Base-by-base conservation (phyloP, 2,329 filamentous ascomycete species). In the Endoconidiophora laricicola region DNA sequence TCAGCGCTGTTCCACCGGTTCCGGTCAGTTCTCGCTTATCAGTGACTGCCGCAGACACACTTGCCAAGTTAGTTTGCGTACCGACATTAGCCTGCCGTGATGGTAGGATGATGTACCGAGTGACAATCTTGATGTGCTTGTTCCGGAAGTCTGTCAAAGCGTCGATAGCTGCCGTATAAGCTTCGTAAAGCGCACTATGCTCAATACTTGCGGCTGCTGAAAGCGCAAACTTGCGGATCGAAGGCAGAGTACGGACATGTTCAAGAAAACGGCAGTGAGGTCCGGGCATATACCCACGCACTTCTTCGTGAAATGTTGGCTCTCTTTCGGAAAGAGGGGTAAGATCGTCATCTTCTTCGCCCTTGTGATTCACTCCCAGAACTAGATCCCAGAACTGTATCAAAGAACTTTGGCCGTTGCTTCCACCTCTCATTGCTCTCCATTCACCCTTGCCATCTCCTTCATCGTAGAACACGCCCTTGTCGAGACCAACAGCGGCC, bases 311-410 rank as follows among this genome's bases (percentile, higher is more conserved):
- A 67, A 98, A 98, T 60, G 46, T 48, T 26, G 91, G 93, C 66
- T 94, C 78, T 40, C 74, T 72, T 3, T 78, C 72, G 22, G 73
- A 68, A 37, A 69, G 67, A 1, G 65, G 60, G 24, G 33, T 47
- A n/a, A 29, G 22, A 7, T 42, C 48, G 67, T 66, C 56, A 58
- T 60, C 59, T 4, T 60, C 57, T 44, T 74, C 72, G 38, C 37
- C 45, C 22, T 22, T 48, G 56, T 85, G 78, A 39, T 90, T 90
- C 0, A 98, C 76, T 41, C 87, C 87, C 1, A 98, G 76, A 1
- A 86, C 79, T 44, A 96, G 79, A 62, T 98, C 91, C 61, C 96
- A 96, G 69, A 96, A 95, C 59, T 98, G 91, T 54, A 98, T 91
- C 53, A 96, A 70, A 52, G 88, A 95, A 69, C 86, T 94, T 65